Conservation (phyloP, 1,284 basidiomycete genomes). For the Malassezia globosa region DNA sequence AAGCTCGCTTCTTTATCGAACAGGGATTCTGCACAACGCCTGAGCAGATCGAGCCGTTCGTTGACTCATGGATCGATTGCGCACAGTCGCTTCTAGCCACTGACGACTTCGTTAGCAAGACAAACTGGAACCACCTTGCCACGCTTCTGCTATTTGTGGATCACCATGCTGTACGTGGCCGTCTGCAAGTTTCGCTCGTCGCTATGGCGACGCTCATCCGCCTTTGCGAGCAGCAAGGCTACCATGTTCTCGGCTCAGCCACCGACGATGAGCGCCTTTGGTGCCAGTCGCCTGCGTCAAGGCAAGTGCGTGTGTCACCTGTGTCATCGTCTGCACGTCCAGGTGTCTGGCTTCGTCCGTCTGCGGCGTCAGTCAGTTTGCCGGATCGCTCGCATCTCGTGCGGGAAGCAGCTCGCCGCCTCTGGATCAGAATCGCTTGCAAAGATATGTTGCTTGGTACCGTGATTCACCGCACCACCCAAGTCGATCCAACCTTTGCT, state of each 20-base stretch:
- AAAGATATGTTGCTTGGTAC: conserved; percentile 16
- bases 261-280: conserved; percentile 22
- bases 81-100: conserved; percentile 27
- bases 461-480: conserved; percentile 19
- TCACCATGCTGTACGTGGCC: conserved; percentile 16
- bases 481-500: conserved; percentile 16
- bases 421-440: conserved; percentile 19
- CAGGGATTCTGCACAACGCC: conserved; percentile 26
- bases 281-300: conserved; percentile 18
- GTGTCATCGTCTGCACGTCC: conserved; percentile 8
- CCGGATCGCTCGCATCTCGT: conserved; percentile 34
- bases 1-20: conserved; percentile 27
- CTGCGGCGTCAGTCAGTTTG: conserved; percentile 18
- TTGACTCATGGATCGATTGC: conserved; percentile 29
- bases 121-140: conserved; percentile 33
- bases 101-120: conserved; percentile 25
- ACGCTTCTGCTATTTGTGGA: conserved; percentile 22
- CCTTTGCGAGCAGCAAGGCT: conserved; percentile 23
- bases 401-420: conserved; percentile 31
- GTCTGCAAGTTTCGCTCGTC: conserved; percentile 13
- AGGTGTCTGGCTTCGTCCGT: conserved; percentile 12
- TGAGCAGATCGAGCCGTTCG: conserved; percentile 24
- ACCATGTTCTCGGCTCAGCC: conserved; percentile 24
- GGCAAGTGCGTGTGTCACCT: conserved; percentile 21
- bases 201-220: conserved; percentile 12